Evolutionary conservation across 2,329 filamentous ascomycete genomes (phyloP).

Genomic region (Colletotrichum falcatum): DNA sequence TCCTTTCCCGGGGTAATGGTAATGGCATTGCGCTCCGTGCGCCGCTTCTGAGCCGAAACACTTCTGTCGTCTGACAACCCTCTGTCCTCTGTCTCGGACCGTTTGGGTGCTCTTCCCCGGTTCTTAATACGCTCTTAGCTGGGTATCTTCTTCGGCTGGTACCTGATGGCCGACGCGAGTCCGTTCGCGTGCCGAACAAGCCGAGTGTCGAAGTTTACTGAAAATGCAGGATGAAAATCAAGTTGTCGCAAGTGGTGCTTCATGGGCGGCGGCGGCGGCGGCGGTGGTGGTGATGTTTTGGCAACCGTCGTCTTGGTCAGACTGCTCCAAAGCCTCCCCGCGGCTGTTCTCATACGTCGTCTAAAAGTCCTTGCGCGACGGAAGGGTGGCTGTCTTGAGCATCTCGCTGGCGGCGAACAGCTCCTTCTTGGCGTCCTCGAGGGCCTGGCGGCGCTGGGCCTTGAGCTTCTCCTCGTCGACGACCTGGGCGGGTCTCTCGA

Average conservation of each 20-base stretch:
- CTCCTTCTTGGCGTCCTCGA: slow-evolving; percentile 62
- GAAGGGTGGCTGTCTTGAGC: slow-evolving; percentile 20
- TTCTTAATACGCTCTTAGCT: slow-evolving; percentile 15
- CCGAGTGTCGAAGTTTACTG: slow-evolving; percentile 17
- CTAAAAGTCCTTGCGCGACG: slow-evolving; percentile 26
- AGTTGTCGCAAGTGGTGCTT: slow-evolving; percentile 11
- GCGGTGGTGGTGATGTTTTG: neutral
- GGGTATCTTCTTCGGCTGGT: slow-evolving; percentile 35
- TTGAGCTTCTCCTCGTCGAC: slow-evolving; percentile 48
- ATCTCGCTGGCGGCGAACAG: slow-evolving; percentile 55
- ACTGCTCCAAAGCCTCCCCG: neutral
- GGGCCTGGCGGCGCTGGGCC: slow-evolving; percentile 53
- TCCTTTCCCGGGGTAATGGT: slow-evolving; percentile 14
- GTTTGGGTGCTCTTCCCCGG: neutral
- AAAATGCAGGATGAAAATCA: slow-evolving; percentile 20
- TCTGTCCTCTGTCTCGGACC: slow-evolving; percentile 19
- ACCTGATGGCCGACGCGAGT: slow-evolving; percentile 7
- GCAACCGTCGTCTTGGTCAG: neutral
- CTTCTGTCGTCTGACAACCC: slow-evolving; percentile 16
- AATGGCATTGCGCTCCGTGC: slow-evolving; percentile 30
- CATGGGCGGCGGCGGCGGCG: neutral
- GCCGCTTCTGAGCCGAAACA: slow-evolving; percentile 9
- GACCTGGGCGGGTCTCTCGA: slow-evolving; percentile 46
- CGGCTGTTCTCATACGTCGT: neutral
- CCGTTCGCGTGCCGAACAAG: slow-evolving; percentile 26